Evolutionary conservation across 345 rosid genomes (phyloP).

Genomic region (Hibiscus trionum): DNA sequence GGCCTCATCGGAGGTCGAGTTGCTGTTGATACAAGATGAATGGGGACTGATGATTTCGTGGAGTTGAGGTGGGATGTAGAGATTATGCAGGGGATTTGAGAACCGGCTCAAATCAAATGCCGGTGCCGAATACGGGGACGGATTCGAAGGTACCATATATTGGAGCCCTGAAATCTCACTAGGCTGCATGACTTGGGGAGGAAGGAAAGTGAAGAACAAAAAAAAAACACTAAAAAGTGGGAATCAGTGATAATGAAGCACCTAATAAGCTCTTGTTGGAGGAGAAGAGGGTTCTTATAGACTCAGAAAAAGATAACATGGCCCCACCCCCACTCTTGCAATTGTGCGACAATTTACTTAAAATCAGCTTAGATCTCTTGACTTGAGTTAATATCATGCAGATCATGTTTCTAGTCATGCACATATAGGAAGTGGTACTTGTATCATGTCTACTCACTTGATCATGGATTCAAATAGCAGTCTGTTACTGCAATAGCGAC

Average conservation of each 20-base stretch:
- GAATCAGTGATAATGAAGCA: not conserved
- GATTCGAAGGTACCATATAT: not conserved
- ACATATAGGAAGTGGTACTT: not conserved
- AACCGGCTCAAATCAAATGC: not conserved
- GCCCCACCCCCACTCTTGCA: not conserved
- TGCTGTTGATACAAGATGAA: not conserved
- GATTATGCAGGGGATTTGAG: not conserved
- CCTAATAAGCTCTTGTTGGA: not conserved
- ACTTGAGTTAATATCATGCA: not conserved
- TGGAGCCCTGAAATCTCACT: not conserved
- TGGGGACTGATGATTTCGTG: not conserved
- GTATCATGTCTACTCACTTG: not conserved
- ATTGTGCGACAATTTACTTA: not conserved
- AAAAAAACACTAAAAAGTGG: not conserved
- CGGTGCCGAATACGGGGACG: not conserved
- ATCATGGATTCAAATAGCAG: too few species aligned
- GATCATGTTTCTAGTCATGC: not conserved
- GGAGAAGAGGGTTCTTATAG: not conserved
- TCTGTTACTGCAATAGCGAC: too few species aligned
- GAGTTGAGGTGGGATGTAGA: not conserved
- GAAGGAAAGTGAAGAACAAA: not conserved
- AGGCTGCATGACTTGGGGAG: not conserved
- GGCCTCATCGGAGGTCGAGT: not conserved
- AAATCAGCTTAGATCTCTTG: not conserved
- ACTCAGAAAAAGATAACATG: not conserved